Conservation (phyloP, 495 filamentous ascomycete species). For the Xylaria scruposa region DNA sequence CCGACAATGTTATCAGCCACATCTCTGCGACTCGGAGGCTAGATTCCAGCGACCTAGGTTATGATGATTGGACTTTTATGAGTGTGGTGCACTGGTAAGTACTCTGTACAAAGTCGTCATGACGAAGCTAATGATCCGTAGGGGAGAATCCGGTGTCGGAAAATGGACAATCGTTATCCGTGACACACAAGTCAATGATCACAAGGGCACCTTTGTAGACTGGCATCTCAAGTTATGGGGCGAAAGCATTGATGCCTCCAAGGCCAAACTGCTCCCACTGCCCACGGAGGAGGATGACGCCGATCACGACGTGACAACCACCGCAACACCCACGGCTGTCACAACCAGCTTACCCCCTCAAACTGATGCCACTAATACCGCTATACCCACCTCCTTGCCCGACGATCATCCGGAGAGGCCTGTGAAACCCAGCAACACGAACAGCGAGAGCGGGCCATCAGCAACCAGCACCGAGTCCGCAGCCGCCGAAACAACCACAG, state of each 20-base stretch:
- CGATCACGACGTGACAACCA: slow-evolving; percentile 67
- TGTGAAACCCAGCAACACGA: slow-evolving; percentile 55
- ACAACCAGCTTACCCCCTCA: slow-evolving; percentile 48
- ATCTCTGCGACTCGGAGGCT: slow-evolving; percentile 73
- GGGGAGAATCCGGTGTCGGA: slow-evolving; percentile 88
- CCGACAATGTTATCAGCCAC: slow-evolving; percentile 80
- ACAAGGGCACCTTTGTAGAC: slow-evolving; percentile 80
- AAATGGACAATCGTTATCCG: slow-evolving; percentile 91
- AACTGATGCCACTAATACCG: slow-evolving; percentile 37
- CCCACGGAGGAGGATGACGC: slow-evolving; percentile 83
- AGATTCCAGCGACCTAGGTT: slow-evolving; percentile 73
- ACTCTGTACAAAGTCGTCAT: slow-evolving; percentile 27
- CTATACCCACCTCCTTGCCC: slow-evolving; percentile 54
- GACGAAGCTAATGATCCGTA: slow-evolving; percentile 44
- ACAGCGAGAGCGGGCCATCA: slow-evolving; percentile 50
- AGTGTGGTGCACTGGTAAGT: slow-evolving; percentile 92
- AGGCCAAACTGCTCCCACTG: slow-evolving; percentile 76
- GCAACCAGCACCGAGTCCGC: slow-evolving; percentile 41
- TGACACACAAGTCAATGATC: slow-evolving; percentile 79
- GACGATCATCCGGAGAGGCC: slow-evolving; percentile 82
- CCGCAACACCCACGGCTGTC: slow-evolving; percentile 48
- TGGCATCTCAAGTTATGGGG: slow-evolving; percentile 97
- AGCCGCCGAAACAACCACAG: slow-evolving; percentile 46
- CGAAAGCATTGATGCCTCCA: slow-evolving; percentile 75
- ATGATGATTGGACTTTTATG: slow-evolving; percentile 98